Base-by-base conservation (phyloP, 257 asterid genomes). In the Forsythia viridissima region DNA sequence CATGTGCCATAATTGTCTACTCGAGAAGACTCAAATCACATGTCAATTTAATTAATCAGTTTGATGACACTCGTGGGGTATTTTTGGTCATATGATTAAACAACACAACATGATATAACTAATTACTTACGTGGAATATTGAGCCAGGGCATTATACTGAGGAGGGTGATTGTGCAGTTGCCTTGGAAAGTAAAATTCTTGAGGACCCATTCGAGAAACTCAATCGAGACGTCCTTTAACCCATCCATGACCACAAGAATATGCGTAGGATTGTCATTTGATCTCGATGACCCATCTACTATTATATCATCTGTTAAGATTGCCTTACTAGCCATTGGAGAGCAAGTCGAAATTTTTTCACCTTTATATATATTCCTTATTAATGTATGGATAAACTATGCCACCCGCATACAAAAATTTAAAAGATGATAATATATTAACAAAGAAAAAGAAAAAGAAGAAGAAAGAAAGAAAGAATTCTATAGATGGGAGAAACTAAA, bases 181-280 rank as follows among this genome's bases (percentile, higher is more conserved):
- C 80, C 36, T 38, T 76, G 77, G 37, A 86, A 42, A 0, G 89
- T 86, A 21, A 89, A 88, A 40, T 82, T 91, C 82, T 85, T 81
- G n/a, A 90, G 84, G 3, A 90, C 89, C 92, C 97, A 89, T 68
- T 92, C 94, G 20, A 92, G 51, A 2, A 92, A 77, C 10, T 88
- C 92, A 40, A 85, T 46, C 0, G 91, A 81, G 77, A 92, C 88
- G 18, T 90, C 93, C 74, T 83, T 82, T 21, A 92, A 84, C 0
- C 85, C 92, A 57, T 90, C 88, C 91, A 89, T 89, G 2, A 92
- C 90, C 20, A 92, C 67, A 1, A 90, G 82, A 3, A 90, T 86
- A 0, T 86, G 91, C 44, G 84, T 84, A 0, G 92, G 91, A 6
- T 65, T 79, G 21, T 90, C 77, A 1, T 65, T 55, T 0, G 92